A percentile compares a stretch with the other conserved stretches of the same genome.
These are phyloP conservation scores for Barnettozyma pratensis DNA, from an alignment of 805 yeast genomes.

Conservation along the genomic window DNA sequence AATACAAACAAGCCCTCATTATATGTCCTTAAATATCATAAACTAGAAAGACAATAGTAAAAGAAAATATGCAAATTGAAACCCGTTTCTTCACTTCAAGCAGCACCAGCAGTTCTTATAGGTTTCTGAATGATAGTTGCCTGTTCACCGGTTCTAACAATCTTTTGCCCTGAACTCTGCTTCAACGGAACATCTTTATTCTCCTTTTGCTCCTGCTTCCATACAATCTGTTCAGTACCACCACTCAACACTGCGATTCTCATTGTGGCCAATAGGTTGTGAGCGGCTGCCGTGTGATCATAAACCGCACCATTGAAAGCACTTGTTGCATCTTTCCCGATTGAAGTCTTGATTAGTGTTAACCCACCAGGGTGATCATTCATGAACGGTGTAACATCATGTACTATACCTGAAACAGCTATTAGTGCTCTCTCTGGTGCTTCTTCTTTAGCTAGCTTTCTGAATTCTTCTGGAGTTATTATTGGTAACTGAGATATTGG, in stretches of 20 bases:
- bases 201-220: conserved; percentile 68
- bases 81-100: conserved; percentile 24
- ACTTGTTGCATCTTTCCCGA: conserved; percentile 90
- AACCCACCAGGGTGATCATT: conserved; percentile 93
- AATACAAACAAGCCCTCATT: too few species aligned
- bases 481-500: conserved; percentile 85
- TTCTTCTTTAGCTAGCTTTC: conserved; percentile 31
- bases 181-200: conserved; percentile 59
- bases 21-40: neutral
- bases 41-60: neutral
- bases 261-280: conserved; percentile 87
- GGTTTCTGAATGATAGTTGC: conserved; percentile 42
- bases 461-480: conserved; percentile 49
- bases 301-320: conserved; percentile 96
- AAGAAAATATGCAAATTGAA: neutral
- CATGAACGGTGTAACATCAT: conserved; percentile 87
- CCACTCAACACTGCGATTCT: conserved; percentile 82
- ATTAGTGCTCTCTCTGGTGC: conserved; percentile 59
- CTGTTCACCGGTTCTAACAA: conserved; percentile 58
- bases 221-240: conserved; percentile 75
- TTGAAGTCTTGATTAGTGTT: conserved; percentile 69
- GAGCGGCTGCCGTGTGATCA: conserved; percentile 89
- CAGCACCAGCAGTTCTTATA: conserved; percentile 56
- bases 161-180: conserved; percentile 48
- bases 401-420: conserved; percentile 86